phyloP scores from a whole-genome alignment of 2,329 filamentous ascomycete species.

The Ceratocystis alfenasii region DNA sequence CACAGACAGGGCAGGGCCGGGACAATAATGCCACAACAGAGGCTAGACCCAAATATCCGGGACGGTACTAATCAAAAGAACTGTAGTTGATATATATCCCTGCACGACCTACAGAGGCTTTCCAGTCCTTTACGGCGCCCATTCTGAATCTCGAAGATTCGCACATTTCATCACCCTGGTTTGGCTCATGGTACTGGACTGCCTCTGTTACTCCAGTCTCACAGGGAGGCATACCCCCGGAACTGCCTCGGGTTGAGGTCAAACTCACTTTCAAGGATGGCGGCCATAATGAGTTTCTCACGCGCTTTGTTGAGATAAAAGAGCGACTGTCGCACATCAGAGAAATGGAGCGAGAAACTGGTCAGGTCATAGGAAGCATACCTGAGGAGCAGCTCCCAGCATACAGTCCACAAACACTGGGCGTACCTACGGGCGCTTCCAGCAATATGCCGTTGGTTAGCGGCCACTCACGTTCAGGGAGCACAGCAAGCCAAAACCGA shows the following conservation, averaged over 20 bases:
- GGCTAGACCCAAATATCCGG: background rate
- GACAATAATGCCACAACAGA: background rate
- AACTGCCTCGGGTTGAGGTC: slow-evolving; percentile 61
- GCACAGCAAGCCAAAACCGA: slow-evolving; percentile 30
- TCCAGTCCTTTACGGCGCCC: slow-evolving; percentile 82
- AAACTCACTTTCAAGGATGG: slow-evolving; percentile 89
- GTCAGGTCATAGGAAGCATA: slow-evolving; percentile 48
- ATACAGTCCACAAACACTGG: slow-evolving; percentile 38
- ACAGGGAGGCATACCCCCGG: slow-evolving; percentile 68
- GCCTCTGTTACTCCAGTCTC: slow-evolving; percentile 67
- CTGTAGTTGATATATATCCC: slow-evolving; percentile 77
- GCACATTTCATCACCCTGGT: slow-evolving; percentile 77
- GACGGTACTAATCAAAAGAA: slow-evolving; percentile 9
- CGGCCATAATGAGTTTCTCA: slow-evolving; percentile 84
- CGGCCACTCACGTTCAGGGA: slow-evolving; percentile 28
- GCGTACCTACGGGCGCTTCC: slow-evolving; percentile 24
- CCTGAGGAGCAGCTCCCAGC: slow-evolving; percentile 79
- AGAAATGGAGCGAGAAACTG: slow-evolving; percentile 58
- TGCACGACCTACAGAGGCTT: slow-evolving; percentile 49
- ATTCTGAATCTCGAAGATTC: slow-evolving; percentile 80
- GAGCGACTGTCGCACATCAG: slow-evolving; percentile 72
- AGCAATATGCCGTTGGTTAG: slow-evolving; percentile 25
- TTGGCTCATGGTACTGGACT: slow-evolving; percentile 84
- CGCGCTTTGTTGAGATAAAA: slow-evolving; percentile 69
- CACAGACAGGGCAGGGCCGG: no score